These are phyloP conservation scores for Exophiala calicioides DNA, from an alignment of 2,329 filamentous ascomycete genomes.

Conservation along the genomic window DNA sequence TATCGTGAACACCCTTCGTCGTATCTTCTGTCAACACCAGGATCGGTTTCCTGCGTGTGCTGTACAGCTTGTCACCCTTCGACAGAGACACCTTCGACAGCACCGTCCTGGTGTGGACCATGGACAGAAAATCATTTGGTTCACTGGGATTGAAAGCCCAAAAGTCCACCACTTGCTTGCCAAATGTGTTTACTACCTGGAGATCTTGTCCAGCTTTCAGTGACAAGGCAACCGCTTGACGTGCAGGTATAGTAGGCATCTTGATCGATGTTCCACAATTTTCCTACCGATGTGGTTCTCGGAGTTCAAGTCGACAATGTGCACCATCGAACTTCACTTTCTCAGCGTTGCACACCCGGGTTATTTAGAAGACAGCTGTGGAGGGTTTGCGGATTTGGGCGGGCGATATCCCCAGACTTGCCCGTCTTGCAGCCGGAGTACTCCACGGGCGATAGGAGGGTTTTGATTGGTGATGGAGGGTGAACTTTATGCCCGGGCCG, in stretches of 20 bases:
- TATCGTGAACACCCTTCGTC: slow-evolving; percentile 42
- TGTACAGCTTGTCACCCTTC: slow-evolving; percentile 40
- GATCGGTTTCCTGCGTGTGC: slow-evolving; percentile 40
- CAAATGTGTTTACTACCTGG: slow-evolving; percentile 50
- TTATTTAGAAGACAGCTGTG: too few relatives aligned
- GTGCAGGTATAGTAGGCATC: slow-evolving; percentile 47
- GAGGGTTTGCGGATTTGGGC: too few relatives aligned
- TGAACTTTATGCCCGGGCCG: too few relatives aligned
- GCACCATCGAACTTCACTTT: too few relatives aligned
- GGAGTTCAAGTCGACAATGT: too few relatives aligned
- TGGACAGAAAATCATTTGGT: slow-evolving; percentile 36
- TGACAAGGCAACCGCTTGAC: slow-evolving; percentile 45
- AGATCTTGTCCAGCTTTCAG: slow-evolving; percentile 43
- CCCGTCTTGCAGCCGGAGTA: too few relatives aligned
- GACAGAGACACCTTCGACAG: slow-evolving; percentile 34
- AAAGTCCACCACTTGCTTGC: slow-evolving; percentile 54
- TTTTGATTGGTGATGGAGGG: too few relatives aligned
- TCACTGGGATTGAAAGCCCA: slow-evolving; percentile 46
- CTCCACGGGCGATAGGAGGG: too few relatives aligned
- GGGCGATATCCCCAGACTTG: too few relatives aligned
- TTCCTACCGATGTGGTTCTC: too few relatives aligned
- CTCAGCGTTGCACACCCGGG: too few relatives aligned
- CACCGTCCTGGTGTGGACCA: slow-evolving; percentile 43
- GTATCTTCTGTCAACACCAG: slow-evolving; percentile 42
- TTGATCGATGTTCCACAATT: too few relatives aligned